Evolutionary conservation across 257 asterid genomes (phyloP).

Genomic region (Nemophila menziesii): DNA sequence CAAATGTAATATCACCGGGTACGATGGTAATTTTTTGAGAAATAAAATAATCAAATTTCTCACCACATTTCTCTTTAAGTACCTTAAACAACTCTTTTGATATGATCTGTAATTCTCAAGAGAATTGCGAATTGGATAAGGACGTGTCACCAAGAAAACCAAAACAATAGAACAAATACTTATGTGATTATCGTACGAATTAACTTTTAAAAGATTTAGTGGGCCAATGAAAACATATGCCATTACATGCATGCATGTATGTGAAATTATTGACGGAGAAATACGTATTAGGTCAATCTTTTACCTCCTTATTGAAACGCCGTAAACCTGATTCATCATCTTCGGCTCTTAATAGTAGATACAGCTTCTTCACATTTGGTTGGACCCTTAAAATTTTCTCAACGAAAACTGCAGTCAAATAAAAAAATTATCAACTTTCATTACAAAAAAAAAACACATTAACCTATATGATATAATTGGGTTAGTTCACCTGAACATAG

Average conservation of each 20-base stretch:
- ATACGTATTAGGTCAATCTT: neutral
- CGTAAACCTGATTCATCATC: conserved; percentile 47
- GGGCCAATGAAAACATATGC: neutral
- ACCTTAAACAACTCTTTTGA: conserved; percentile 63
- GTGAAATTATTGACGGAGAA: too few species aligned
- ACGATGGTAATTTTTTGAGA: conserved; percentile 41
- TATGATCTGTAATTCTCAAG: conserved; percentile 24
- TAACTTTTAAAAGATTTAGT: too few species aligned
- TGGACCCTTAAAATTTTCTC: conserved; percentile 78
- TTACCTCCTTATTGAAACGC: conserved; percentile 71
- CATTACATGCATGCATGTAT: neutral
- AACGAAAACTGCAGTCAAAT: conserved; percentile 69
- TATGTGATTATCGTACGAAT: too few species aligned
- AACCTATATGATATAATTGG: too few species aligned
- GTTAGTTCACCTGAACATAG: too few species aligned
- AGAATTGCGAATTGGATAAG: neutral
- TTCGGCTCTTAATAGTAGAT: conserved; percentile 73
- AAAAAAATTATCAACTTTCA: too few species aligned
- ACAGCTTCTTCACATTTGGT: conserved; percentile 75
- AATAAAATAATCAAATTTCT: conserved; percentile 23
- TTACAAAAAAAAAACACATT: too few species aligned
- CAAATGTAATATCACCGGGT: conserved; percentile 63
- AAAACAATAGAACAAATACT: neutral
- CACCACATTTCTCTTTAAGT: conserved; percentile 46
- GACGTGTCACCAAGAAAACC: neutral